These are phyloP conservation scores for Zygoascus flipseniorum DNA, from an alignment of 805 yeast species.

Conservation along the genomic window DNA sequence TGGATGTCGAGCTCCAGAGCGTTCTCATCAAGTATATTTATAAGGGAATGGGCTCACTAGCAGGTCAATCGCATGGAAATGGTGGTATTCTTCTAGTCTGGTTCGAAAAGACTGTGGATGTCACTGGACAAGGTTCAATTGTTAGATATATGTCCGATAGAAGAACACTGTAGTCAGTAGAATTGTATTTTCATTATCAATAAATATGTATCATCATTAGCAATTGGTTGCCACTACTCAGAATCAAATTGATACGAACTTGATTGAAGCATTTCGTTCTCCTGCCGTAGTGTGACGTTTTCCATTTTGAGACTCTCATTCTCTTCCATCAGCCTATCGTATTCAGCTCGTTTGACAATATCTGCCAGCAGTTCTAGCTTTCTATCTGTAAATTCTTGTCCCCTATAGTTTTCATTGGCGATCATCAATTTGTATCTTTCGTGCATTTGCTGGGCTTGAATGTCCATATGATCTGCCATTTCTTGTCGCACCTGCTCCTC, in stretches of 20 bases:
- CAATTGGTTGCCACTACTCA: background rate
- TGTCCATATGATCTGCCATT: constrained; percentile 25
- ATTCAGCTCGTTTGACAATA: constrained; percentile 2
- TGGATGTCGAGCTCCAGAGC: constrained; percentile 61
- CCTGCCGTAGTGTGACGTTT: constrained; percentile 1
- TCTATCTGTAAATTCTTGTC: constrained; percentile 16
- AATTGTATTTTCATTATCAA: background rate
- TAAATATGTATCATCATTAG: background rate
- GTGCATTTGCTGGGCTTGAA: constrained; percentile 21
- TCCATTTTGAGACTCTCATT: constrained; percentile 3
- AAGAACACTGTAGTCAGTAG: constrained; percentile 48
- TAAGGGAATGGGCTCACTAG: constrained; percentile 69
- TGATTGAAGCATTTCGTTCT: background rate
- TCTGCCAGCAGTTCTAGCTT: constrained; percentile 13
- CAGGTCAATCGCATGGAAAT: constrained; percentile 58
- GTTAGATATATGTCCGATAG: constrained; percentile 82
- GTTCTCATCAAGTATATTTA: constrained; percentile 76
- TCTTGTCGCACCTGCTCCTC: constrained; percentile 21
- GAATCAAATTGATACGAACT: background rate
- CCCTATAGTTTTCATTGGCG: constrained; percentile 11
- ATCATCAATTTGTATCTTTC: constrained; percentile 18
- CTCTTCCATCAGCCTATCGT: constrained; percentile 1
- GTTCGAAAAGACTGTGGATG: constrained; percentile 84
- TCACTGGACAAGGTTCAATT: constrained; percentile 82
- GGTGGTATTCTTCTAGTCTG: constrained; percentile 83